Evolutionary conservation across 2,329 filamentous ascomycete species (phyloP), one percentile per base, ranked within the genome.

Genomic region (Lachnellula suecica): DNA sequence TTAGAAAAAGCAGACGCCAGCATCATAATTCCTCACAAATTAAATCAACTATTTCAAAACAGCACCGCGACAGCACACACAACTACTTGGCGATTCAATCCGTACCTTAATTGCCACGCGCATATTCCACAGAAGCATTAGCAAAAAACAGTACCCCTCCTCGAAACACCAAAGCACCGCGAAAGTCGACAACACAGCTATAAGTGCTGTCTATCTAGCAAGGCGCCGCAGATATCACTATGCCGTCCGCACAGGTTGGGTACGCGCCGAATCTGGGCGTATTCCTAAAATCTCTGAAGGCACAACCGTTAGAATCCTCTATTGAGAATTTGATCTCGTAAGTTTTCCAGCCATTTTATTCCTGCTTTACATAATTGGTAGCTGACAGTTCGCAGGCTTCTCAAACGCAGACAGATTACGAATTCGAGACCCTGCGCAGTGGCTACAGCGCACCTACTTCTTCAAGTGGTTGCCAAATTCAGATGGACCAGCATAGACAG

Each of bases 361-460:
- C 22, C 23, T n/a, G 20, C 19, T 13, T n/a, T n/a, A n/a, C n/a
- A n/a, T n/a, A n/a, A 40, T 38, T 25, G 23, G 17, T 45, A 9
- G 49, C 53, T 62, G 29, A 66, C 41, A 22, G 7, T 31, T 31
- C 42, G 11, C 49, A 71, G 90, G 47, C 84, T 97, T 19, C 81
- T 99, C 59, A 97, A 96, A 72, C 81, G 92, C 68, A 81, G 92
- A 63, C 93, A 97, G 68, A 96, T 99, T 66, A 84, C 83, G 56
- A 90, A 90, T 60, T 90, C 92, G 43, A 85, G 94, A 70, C 84
- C 89, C 70, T 97, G 92, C 72, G 94, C 94, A 52, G 84, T 94
- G 53, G 92, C 92, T 56, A 97, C 93, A 2, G 89, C 92, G 20
- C 88, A 95, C 63, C 84, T 97, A 24, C 84, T 99, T 40, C 82